Conservation (phyloP, 1,284 basidiomycete genomes). For the Malassezia globosa region DNA sequence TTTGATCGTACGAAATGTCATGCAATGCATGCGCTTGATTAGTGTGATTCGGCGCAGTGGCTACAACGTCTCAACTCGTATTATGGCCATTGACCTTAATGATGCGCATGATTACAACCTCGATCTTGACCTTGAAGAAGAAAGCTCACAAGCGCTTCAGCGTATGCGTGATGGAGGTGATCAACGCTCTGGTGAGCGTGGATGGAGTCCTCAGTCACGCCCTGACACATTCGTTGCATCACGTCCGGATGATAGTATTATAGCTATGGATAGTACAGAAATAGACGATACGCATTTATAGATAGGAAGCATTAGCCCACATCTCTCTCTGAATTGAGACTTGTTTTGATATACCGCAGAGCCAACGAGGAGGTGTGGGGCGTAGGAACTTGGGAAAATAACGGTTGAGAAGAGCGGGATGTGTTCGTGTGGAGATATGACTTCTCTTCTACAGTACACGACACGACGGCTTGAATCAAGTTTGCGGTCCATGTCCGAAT, state of each 20-base stretch:
- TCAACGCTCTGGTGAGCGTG: constrained; percentile 10
- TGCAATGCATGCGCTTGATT: constrained; percentile 38
- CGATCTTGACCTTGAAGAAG: constrained; percentile 43
- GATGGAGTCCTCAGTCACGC: constrained; percentile 6
- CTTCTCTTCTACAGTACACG: too few species aligned
- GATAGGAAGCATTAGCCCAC: background rate
- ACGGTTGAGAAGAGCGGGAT: too few species aligned
- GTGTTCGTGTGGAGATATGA: constrained; percentile 2
- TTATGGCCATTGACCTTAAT: constrained; percentile 34
- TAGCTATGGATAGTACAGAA: constrained; percentile 9
- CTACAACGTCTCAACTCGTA: constrained; percentile 30
- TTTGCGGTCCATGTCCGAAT: background rate
- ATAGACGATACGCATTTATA: constrained; percentile 10
- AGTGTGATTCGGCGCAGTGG: constrained; percentile 37
- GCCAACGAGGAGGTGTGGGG: too few species aligned
- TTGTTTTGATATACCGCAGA: too few species aligned
- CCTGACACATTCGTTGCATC: background rate
- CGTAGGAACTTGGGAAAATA: too few species aligned
- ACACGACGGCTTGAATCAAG: background rate
- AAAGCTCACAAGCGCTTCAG: constrained; percentile 36
- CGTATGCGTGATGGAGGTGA: constrained; percentile 41
- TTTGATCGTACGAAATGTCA: constrained; percentile 39
- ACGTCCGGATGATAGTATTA: constrained; percentile 7
- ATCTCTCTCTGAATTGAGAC: too few species aligned
- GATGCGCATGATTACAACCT: constrained; percentile 32